Conservation (phyloP, 805 yeast genomes). For the Candida ovalis region DNA sequence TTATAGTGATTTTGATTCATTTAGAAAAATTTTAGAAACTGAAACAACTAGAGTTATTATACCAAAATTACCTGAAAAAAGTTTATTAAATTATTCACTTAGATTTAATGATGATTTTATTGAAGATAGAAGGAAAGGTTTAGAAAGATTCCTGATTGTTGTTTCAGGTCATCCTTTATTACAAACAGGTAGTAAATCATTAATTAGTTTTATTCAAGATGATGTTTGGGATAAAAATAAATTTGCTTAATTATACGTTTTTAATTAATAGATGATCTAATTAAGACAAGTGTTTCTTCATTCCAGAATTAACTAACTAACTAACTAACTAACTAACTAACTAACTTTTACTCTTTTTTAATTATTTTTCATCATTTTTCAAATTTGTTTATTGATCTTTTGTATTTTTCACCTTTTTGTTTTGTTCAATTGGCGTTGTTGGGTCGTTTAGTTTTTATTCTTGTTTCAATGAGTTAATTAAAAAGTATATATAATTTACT, state of each 20-base stretch:
- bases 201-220: conserved; percentile 83
- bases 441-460: neutral
- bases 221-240: conserved; percentile 63
- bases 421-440: neutral
- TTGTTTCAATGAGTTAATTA: neutral
- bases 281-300: too few relatives aligned
- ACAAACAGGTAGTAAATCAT: conserved; percentile 78
- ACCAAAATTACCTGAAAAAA: conserved; percentile 88
- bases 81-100: conserved; percentile 50
- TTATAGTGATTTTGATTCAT: conserved; percentile 84
- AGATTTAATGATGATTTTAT: conserved; percentile 80
- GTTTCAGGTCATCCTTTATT: conserved; percentile 93
- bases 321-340: too few relatives aligned
- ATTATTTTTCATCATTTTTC: too few relatives aligned
- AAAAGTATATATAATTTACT: too few relatives aligned
- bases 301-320: too few relatives aligned
- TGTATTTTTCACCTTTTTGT: neutral
- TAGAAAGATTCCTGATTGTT: conserved; percentile 69
- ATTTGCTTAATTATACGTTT: conserved; percentile 3
- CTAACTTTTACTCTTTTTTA: neutral
- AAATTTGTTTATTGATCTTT: neutral
- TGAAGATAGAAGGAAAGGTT: conserved; percentile 76
- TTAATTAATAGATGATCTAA: neutral
- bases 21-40: conserved; percentile 66
- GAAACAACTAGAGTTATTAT: conserved; percentile 79